Base-by-base conservation (phyloP, 495 filamentous ascomycete genomes). In the Hyaloscypha variabilis region DNA sequence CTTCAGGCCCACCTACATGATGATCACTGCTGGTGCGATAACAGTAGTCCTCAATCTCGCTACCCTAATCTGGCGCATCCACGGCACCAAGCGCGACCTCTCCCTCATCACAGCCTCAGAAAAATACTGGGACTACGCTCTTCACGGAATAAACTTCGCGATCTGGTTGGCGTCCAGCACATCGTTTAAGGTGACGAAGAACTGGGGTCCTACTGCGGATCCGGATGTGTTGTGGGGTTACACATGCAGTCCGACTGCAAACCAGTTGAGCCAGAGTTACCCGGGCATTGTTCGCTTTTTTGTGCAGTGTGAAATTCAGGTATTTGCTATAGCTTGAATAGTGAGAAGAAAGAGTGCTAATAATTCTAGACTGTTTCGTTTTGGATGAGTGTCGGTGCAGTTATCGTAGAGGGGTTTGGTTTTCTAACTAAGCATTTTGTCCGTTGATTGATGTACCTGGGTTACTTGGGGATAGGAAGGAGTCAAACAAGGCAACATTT, bases 221-320 rank as follows among this genome's bases (percentile, higher is more conserved):
- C 60, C 60, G 14, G 36, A 62, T 34, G 60, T 62, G 42, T 21
- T 62, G 11, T 62, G 60, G 60, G 60, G 60, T 26, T 62, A 62
- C 21, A 29, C 39, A 3, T 62, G 60, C 30, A 53, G 46, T 52
- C 46, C 46, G 17, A 62, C 60, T 0, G 60, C 60, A 10, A 31
- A n/a, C 2, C 23, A 62, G 14, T 42, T 55, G 60, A 62, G 26
- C 17, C 49, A 31, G 49, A 36, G 13, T 23, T 62, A 34, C 49
- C 60, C 60, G 42, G 17, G 34, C 8, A 62, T 62, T 34, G 17
- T 62, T 14, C 31, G 52, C 26, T 62, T 62, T 42, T 62, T 24
- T 31, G 46, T 62, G 8, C 46, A 62, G 28, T 62, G 60, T 36
- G 26, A 62, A 14, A 6, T 62, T 1, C 60, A 62, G 49, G 60